Evolutionary conservation across 805 yeast species (phyloP), one percentile per base, ranked within the genome.

Genomic region (Sungouiella thailandica): DNA sequence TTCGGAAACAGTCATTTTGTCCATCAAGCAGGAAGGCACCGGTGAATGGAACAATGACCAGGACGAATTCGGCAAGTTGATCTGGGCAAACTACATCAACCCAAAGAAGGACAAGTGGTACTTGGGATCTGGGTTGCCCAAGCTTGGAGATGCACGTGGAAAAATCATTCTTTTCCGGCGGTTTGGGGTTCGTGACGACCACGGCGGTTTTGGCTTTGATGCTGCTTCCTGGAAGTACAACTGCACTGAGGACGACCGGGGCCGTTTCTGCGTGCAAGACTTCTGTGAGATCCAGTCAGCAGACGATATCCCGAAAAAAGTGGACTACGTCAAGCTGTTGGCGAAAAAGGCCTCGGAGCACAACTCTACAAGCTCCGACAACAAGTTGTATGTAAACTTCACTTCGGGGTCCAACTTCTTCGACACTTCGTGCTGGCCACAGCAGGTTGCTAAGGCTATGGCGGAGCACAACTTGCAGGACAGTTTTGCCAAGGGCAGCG

Each of bases 401-500:
- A 77, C 86, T 38, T 72, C 87, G 1, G 90, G 82, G 12, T 70
- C 88, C 28, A 80, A 80, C 57, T 80, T 82, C 53, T 80, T 79
- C 57, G 76, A 80, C 57, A 76, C 68, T 32, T 68, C 64, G 29
- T 82, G 86, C 56, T 83, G 93, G 93, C 93, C 93, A 1, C 68
- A 72, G 38, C 66, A 72, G 44, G 75, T 83, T 40, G 76, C 87
- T 13, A 60, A 68, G 36, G 77, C 76, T 36, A 60, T 76, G 57
- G 46, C 49, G 12, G 49, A 56, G 23, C 62, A 66, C 31, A 62
- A 67, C 12, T 55, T 79, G 37, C 65, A 68, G 30, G 65, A 70
- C n/a, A 47, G 59, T 11, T 75, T 76, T 49, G 68, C 63, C 25
- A 70, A 65, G 46, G 80, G 81, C 19, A 64, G 68, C 40, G 93